Conservation (phyloP, 768 basidiomycete species). For the Royoungia palumana region DNA sequence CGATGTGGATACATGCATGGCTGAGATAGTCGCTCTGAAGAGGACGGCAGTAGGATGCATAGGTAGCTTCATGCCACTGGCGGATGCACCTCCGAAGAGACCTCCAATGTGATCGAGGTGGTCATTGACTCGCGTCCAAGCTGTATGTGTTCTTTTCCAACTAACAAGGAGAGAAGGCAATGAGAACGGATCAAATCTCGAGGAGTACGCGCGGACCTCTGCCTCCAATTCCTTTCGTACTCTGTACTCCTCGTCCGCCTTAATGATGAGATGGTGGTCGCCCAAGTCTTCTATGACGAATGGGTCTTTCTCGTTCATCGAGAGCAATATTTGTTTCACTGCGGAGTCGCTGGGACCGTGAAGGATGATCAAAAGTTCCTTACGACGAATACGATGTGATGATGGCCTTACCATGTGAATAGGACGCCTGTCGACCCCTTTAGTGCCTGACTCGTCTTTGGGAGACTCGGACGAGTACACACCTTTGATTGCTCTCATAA, state of each 20-base stretch:
- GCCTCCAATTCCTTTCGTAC: constrained; percentile 69
- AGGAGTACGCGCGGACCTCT: constrained; percentile 46
- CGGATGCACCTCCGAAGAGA: not conserved
- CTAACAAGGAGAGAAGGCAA: constrained; percentile 31
- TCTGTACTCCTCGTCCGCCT: constrained; percentile 74
- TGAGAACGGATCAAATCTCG: not conserved
- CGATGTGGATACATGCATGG: too few relatives aligned
- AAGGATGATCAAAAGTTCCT: not conserved
- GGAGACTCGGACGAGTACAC: constrained; percentile 15
- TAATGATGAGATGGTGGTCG: constrained; percentile 79
- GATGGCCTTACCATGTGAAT: constrained; percentile 55
- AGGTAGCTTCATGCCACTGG: not conserved
- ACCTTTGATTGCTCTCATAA: constrained; percentile 69
- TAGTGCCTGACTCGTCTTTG: constrained; percentile 5
- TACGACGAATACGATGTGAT: too few relatives aligned
- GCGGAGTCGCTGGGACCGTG: constrained; percentile 64
- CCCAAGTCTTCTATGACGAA: constrained; percentile 90
- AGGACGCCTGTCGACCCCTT: constrained; percentile 47
- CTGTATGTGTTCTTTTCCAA: constrained; percentile 87
- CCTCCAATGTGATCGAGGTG: too few relatives aligned
- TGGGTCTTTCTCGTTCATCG: constrained; percentile 74
- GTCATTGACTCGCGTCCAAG: constrained; percentile 41
- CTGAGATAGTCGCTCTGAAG: too few relatives aligned
- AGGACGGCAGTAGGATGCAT: too few relatives aligned
- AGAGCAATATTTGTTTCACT: constrained; percentile 82